Conservation (phyloP, 331 rosid genomes). For the Pyrus hybrid region DNA sequence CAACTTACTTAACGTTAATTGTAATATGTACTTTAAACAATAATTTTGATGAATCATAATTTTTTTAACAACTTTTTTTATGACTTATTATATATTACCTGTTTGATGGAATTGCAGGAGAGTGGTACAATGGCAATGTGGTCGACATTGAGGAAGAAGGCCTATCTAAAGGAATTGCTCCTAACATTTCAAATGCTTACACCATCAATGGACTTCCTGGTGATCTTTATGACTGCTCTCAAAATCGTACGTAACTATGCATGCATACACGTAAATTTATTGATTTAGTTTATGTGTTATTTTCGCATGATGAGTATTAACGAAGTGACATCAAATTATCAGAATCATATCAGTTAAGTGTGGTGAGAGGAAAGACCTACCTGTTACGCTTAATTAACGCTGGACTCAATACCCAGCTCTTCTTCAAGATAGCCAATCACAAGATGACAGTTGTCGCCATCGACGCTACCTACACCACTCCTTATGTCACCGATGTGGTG, state of each 20-base stretch:
- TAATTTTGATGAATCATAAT: neutral
- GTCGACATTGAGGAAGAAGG: slow-evolving; percentile 24
- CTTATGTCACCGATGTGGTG: slow-evolving; percentile 24
- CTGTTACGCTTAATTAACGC: slow-evolving; percentile 36
- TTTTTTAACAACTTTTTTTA: too few species aligned
- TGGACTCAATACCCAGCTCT: slow-evolving; percentile 37
- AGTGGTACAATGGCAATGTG: slow-evolving; percentile 41
- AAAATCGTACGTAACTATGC: slow-evolving; percentile 8
- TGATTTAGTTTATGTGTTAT: neutral
- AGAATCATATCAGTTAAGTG: slow-evolving; percentile 21
- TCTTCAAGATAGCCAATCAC: slow-evolving; percentile 38
- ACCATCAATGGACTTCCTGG: slow-evolving; percentile 38
- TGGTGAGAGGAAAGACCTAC: slow-evolving; percentile 27
- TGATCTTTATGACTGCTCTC: slow-evolving; percentile 27
- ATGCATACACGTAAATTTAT: neutral
- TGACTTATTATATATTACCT: neutral
- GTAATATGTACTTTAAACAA: neutral
- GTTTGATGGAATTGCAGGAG: slow-evolving; percentile 16
- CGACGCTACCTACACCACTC: slow-evolving; percentile 29
- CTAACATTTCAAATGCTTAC: slow-evolving; percentile 22
- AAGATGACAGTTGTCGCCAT: slow-evolving; percentile 30
- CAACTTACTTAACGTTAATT: neutral
- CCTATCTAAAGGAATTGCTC: slow-evolving; percentile 7
- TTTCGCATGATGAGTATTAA: neutral
- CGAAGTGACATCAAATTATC: neutral